A percentile compares a stretch with the other conserved stretches of the same genome.
These are phyloP conservation scores for Trametes gibbosa DNA, from an alignment of 768 basidiomycete genomes.

Conservation along the genomic window DNA sequence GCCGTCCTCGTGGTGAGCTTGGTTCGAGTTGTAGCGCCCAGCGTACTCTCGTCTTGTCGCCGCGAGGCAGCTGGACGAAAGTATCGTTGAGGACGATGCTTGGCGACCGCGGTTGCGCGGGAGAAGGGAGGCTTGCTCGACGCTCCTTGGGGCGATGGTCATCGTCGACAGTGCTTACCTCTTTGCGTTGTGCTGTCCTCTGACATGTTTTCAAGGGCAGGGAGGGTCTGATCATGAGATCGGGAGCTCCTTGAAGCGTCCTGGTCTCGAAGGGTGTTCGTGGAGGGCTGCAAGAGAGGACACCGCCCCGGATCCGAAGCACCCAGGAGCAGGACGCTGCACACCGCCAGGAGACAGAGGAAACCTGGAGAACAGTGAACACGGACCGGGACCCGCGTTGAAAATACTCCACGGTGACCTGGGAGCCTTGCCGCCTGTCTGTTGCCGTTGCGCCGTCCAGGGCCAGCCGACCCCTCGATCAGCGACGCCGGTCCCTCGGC, in stretches of 20 bases:
- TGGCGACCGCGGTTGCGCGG: too few species aligned
- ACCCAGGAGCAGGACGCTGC: background rate
- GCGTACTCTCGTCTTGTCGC: background rate
- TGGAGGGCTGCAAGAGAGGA: too few species aligned
- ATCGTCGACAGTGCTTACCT: too few species aligned
- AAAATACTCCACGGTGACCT: background rate
- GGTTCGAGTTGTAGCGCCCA: background rate
- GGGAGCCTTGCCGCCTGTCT: background rate
- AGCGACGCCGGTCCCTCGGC: background rate
- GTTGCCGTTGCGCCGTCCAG: background rate
- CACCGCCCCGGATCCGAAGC: background rate
- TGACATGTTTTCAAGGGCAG: too few species aligned
- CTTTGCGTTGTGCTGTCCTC: too few species aligned
- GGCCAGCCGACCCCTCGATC: slow-evolving; percentile 3
- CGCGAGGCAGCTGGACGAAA: background rate
- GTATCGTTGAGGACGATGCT: background rate
- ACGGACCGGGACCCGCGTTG: background rate
- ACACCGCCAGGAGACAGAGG: background rate
- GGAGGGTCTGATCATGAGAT: too few species aligned
- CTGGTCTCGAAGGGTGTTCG: too few species aligned
- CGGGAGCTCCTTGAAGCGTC: too few species aligned
- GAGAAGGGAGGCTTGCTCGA: background rate
- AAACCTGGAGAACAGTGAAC: background rate
- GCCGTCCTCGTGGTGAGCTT: background rate
- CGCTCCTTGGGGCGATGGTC: background rate